Evolutionary conservation across 2,329 filamentous ascomycete species (phyloP).

Genomic region (Uncinocarpus reesii): DNA sequence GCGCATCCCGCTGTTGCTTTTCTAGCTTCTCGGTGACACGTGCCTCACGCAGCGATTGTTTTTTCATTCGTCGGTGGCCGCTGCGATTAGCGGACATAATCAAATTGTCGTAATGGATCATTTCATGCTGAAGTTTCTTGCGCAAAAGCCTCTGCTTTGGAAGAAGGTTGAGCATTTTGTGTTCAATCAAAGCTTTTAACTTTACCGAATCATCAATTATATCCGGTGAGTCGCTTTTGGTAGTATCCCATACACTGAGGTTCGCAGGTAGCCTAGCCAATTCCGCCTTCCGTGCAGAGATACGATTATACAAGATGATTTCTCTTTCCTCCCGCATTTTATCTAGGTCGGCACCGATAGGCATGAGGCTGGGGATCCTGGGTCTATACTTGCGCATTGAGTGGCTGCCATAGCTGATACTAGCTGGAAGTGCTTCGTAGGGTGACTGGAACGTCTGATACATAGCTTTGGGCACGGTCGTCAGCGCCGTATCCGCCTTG

Average conservation of each 20-base stretch:
- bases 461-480: constrained; percentile 29
- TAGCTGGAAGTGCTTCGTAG: constrained; percentile 47
- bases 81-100: constrained; percentile 94
- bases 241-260: constrained; percentile 73
- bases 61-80: constrained; percentile 88
- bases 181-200: constrained; percentile 83
- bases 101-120: constrained; percentile 91
- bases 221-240: constrained; percentile 52
- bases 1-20: constrained; percentile 94
- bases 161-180: constrained; percentile 81
- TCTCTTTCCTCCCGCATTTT: constrained; percentile 79
- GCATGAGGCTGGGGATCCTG: constrained; percentile 79
- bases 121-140: constrained; percentile 76
- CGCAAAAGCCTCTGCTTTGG: constrained; percentile 79
- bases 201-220: constrained; percentile 74
- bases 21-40: constrained; percentile 97
- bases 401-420: constrained; percentile 73
- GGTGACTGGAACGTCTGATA: constrained; percentile 71
- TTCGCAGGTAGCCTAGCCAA: constrained; percentile 76
- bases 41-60: constrained; percentile 88
- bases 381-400: constrained; percentile 62
- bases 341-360: constrained; percentile 77
- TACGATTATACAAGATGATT: constrained; percentile 77
- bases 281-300: constrained; percentile 73
- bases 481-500: constrained; percentile 19